Conservation (phyloP, 352 stramenopile species). For the Pythium utonaiense region DNA sequence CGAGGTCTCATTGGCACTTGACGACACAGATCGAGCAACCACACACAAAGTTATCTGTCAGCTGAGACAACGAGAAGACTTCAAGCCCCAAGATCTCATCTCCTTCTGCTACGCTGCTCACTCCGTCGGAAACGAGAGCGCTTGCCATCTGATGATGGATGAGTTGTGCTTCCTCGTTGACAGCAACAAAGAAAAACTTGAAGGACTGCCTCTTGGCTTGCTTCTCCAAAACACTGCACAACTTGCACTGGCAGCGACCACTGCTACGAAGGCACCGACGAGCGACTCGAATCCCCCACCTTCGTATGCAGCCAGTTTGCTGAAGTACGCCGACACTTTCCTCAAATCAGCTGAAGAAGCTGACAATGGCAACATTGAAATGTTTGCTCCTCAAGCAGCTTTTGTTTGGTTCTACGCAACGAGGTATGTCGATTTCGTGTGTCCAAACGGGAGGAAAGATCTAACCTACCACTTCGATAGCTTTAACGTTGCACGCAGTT, state of each 20-base stretch:
- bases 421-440: slow-evolving; percentile 34
- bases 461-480: slow-evolving; percentile 22
- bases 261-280: background rate
- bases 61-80: slow-evolving; percentile 53
- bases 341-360: slow-evolving; percentile 25
- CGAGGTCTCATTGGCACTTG: slow-evolving; percentile 29
- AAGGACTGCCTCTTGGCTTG: slow-evolving; percentile 31
- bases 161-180: slow-evolving; percentile 33
- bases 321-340: slow-evolving; percentile 40
- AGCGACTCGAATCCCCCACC: background rate
- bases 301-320: slow-evolving; percentile 36
- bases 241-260: slow-evolving; percentile 35
- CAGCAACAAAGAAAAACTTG: background rate
- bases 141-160: slow-evolving; percentile 50
- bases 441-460: background rate
- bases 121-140: slow-evolving; percentile 28
- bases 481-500: slow-evolving; percentile 67
- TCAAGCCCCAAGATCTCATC: slow-evolving; percentile 59
- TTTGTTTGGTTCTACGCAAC: slow-evolving; percentile 80
- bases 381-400: slow-evolving; percentile 38
- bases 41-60: slow-evolving; percentile 27
- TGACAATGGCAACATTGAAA: background rate
- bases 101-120: slow-evolving; percentile 43
- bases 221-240: slow-evolving; percentile 72
- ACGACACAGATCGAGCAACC: slow-evolving; percentile 10